These are phyloP conservation scores for Thielaviopsis populi DNA, from an alignment of 2,329 filamentous ascomycete genomes.

Conservation along the genomic window DNA sequence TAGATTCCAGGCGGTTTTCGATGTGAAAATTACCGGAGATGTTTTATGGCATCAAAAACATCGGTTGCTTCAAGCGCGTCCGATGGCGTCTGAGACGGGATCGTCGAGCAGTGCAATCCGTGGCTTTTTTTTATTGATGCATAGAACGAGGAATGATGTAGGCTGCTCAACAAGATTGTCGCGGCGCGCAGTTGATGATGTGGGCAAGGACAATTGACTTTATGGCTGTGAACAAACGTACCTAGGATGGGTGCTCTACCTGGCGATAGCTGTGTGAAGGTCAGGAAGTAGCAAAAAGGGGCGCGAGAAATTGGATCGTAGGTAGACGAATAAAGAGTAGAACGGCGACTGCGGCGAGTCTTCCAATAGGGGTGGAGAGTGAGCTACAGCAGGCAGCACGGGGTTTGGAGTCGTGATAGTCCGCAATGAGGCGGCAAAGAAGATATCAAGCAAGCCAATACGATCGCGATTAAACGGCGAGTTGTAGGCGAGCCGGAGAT, in stretches of 20 bases:
- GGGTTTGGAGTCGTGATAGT: not conserved
- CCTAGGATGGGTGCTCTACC: not conserved
- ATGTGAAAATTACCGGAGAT: not conserved
- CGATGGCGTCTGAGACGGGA: not conserved
- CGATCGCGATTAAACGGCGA: not conserved
- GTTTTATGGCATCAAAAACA: not conserved
- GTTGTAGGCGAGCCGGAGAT: not conserved
- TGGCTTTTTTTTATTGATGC: not conserved
- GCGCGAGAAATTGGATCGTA: not conserved
- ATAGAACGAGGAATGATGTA: not conserved
- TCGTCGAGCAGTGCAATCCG: not conserved
- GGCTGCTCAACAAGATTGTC: not conserved
- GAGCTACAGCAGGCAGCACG: not conserved
- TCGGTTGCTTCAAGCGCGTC: not conserved
- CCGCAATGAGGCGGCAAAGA: not conserved
- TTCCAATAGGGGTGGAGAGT: not conserved
- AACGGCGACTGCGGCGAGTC: not conserved
- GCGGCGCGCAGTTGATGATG: constrained; percentile 1
- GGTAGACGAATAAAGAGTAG: not conserved
- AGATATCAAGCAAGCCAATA: not conserved
- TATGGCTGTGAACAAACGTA: not conserved
- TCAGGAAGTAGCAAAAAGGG: not conserved
- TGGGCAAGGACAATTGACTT: not conserved
- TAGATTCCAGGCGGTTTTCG: not conserved
- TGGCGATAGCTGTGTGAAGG: not conserved